Evolutionary conservation across 148 eudicot genomes (phyloP).

Genomic region (Mesembryanthemum crystallinum): DNA sequence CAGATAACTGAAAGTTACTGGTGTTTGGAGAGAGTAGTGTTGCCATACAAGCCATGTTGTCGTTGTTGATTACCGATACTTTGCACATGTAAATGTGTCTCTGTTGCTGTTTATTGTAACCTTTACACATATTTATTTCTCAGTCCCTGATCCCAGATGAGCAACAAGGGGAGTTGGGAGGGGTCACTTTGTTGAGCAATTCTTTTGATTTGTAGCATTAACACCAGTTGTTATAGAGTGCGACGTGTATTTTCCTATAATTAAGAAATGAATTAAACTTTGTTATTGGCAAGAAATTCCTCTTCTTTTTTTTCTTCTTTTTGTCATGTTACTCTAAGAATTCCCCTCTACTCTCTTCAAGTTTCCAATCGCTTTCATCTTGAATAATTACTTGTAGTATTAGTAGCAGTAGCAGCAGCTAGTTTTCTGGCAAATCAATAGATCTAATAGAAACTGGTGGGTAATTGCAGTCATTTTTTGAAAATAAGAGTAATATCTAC

Average conservation of each 20-base stretch:
- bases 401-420: too few relatives aligned
- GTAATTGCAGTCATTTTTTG: too few relatives aligned
- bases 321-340: too few relatives aligned
- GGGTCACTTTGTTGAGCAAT: conserved; percentile 20
- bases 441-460: too few relatives aligned
- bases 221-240: conserved; percentile 21
- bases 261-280: conserved; percentile 15
- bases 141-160: conserved; percentile 13
- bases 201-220: conserved; percentile 22
- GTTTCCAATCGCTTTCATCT: too few relatives aligned
- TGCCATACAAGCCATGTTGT: not conserved
- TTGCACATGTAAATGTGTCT: conserved; percentile 23
- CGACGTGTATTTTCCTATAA: conserved; percentile 17
- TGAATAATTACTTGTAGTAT: too few relatives aligned
- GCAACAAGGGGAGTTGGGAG: conserved; percentile 17
- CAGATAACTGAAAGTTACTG: not conserved
- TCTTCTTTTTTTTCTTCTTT: too few relatives aligned
- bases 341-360: too few relatives aligned
- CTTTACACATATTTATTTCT: conserved; percentile 16
- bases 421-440: too few relatives aligned
- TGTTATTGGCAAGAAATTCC: conserved; percentile 5
- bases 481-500: too few relatives aligned
- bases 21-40: not conserved
- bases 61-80: conserved; percentile 3
- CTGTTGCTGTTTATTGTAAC: conserved; percentile 19